Base-by-base conservation (phyloP, 352 stramenopile species). In the Thalassiosira livingstoniorum region DNA sequence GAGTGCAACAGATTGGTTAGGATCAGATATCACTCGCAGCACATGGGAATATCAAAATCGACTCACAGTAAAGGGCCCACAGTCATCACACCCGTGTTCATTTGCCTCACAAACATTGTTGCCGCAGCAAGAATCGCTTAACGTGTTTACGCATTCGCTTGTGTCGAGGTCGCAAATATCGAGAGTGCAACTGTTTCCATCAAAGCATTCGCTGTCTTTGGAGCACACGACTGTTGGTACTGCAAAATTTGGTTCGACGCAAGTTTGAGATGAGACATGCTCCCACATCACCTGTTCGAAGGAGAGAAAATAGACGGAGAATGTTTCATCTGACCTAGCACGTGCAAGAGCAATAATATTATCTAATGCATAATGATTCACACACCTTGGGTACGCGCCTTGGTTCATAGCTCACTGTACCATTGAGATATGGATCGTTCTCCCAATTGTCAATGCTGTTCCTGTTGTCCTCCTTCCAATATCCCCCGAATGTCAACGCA, bases 41-140 rank as follows among this genome's bases (percentile, higher is more conserved):
- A n/a, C n/a, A n/a, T n/a, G n/a, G n/a, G n/a, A n/a, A n/a, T n/a
- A n/a, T n/a, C n/a, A n/a, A n/a, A n/a, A n/a, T n/a, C n/a, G n/a
- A n/a, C n/a, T n/a, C n/a, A 75, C 3, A 21, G 47, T 64, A 29
- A 75, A 75, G 18, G 66, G 66, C 10, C 65, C 65, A 53, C 65
- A 73, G n/a, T 73, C 65, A 62, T 4, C 11, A 43, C 47, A 63
- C 1, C 4, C 18, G 7, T 7, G 34, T 57, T 75, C 66, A 57
- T 42, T 42, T 34, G 45, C 66, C 25, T 75, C 66, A 65, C 66
- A 75, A 5, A 75, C 18, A 64, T 32, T n/a, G 47, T 75, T 75
- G 21, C 66, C 66, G 31, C 66, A 75, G 53, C 66, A 75, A 66
- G 27, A 57, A 37, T 47, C 10, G 2, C 18, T 45, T n/a, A 75